Evolutionary conservation across 208 protist species (phyloP).

Genomic region (Trichomonas vaginalis): DNA sequence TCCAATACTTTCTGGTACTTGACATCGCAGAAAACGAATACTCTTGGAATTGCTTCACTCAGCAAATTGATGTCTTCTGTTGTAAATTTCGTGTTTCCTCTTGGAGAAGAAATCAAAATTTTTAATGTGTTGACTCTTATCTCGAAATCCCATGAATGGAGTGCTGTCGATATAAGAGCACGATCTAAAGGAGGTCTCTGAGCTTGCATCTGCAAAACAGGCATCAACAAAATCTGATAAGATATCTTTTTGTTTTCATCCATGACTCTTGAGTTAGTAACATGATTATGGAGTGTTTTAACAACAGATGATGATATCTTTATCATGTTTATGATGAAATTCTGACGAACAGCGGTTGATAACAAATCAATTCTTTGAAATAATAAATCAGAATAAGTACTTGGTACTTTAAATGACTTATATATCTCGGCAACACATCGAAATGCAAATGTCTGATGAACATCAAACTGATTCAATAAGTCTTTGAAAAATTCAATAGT

Average conservation of each 20-base stretch:
- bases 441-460: neutral
- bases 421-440: neutral
- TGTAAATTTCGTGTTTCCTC: neutral
- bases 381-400: neutral
- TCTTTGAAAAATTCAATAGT: neutral
- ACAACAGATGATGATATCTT: neutral
- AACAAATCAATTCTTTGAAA: neutral
- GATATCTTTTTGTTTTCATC: neutral
- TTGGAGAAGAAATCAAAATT: neutral
- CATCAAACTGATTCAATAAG: neutral
- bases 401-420: neutral
- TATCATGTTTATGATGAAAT: neutral
- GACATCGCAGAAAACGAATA: neutral
- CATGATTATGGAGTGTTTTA: neutral
- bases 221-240: neutral
- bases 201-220: neutral
- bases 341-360: neutral
- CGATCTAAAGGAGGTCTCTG: neutral
- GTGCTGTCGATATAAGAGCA: neutral
- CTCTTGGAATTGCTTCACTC: neutral
- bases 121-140: neutral
- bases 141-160: neutral
- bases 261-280: neutral
- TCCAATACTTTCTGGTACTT: neutral
- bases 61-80: neutral